Evolutionary conservation across 176 grass and related monocot species (phyloP).

Genomic region (Puccinellia tenuiflora): DNA sequence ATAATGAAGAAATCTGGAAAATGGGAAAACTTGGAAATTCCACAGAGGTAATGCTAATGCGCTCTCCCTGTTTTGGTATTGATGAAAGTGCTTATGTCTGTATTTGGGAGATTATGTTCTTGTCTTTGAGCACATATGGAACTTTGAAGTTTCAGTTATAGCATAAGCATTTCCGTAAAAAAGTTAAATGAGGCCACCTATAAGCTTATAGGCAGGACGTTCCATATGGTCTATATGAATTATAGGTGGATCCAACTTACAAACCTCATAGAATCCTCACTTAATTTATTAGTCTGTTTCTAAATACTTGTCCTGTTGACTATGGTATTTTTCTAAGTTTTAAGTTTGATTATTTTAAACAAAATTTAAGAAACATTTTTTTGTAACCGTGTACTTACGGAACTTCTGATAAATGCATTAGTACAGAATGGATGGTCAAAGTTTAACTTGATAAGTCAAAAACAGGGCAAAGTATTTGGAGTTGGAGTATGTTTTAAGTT

Average conservation of each 20-base stretch:
- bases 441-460: background rate
- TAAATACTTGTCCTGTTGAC: background rate
- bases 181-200: background rate
- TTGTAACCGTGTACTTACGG: background rate
- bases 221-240: background rate
- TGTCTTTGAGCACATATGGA: background rate
- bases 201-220: background rate
- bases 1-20: constrained; percentile 86
- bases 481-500: background rate
- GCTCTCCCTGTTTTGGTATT: background rate
- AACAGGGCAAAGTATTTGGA: background rate
- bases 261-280: background rate
- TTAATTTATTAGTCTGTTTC: background rate
- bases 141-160: constrained; percentile 8
- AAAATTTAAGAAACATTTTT: background rate
- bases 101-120: background rate
- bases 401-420: background rate
- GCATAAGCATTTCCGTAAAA: background rate
- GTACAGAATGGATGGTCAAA: background rate
- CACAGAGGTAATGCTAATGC: constrained; percentile 56
- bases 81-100: background rate
- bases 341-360: background rate
- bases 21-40: constrained; percentile 92
- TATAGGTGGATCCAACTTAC: background rate
- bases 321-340: background rate